Base-by-base conservation (phyloP, 331 rosid species). In the Cydonia oblonga region DNA sequence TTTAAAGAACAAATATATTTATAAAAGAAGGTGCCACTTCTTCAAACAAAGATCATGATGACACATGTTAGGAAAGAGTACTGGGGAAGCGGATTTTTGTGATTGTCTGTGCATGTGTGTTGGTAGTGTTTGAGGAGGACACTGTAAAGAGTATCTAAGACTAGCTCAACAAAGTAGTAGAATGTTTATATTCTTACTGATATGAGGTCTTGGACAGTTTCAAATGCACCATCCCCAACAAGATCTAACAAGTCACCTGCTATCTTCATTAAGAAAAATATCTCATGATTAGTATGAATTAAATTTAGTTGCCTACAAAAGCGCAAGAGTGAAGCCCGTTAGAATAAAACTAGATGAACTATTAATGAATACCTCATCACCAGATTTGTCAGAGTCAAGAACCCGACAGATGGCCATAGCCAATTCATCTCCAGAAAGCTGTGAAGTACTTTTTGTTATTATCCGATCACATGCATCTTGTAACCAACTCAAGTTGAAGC, bases 381-480 rank as follows among this genome's bases (percentile, higher is more conserved):
- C 97, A 29, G 92, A 88, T 79, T 91, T 93, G 68, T 85, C 97
- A 73, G 98, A 89, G 76, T 85, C 82, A 80, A 93, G 97, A 72
- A 90, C 98, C 87, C 88, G 86, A 79, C 98, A 93, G 75, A 93
- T 89, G 65, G 97, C 84, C 93, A 93, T 81, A 42, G 98, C 97
- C 74, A 93, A 74, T 84, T 93, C 96, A 80, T 93, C 96, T 64
- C 65, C 81, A 23, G 97, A 86, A 75, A 89, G 86, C 82, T 87
- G 96, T 13, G 90, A 89, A 76, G 76, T 42, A 79, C 85, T 79
- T 78, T 74, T 80, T 85, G 72, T 72, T 35, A 83, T 88, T 79
- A 93, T 89, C 79, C 66, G 80, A 81, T 88, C 92, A 71, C 98
- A 89, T 26, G 87, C 92, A 80, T 82, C 92, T 76, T 93, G 83